These are phyloP conservation scores for Aulographum hederae DNA, from an alignment of 2,329 filamentous ascomycete genomes.

Conservation along the genomic window DNA sequence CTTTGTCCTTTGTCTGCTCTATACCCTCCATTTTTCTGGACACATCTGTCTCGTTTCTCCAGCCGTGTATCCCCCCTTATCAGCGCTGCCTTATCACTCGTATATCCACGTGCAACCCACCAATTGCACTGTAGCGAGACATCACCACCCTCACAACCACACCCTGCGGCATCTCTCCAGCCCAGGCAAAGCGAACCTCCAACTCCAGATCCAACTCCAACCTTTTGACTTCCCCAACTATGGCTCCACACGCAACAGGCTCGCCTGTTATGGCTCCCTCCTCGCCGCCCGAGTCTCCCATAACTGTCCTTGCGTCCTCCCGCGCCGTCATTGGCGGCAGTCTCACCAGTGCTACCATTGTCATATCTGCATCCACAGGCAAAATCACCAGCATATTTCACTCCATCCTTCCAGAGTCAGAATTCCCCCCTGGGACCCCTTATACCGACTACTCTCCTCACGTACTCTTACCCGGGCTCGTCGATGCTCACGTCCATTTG, in stretches of 20 bases:
- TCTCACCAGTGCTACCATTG: constrained; percentile 67
- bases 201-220: too few relatives aligned
- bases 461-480: constrained; percentile 74
- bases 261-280: constrained; percentile 3
- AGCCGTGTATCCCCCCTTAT: too few relatives aligned
- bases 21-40: too few relatives aligned
- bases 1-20: too few relatives aligned
- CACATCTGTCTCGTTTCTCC: too few relatives aligned
- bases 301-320: constrained; percentile 68
- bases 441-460: constrained; percentile 77
- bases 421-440: constrained; percentile 52
- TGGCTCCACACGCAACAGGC: constrained; percentile 7
- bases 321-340: constrained; percentile 63
- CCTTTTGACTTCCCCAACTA: too few relatives aligned
- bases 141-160: too few relatives aligned
- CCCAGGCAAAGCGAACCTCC: too few relatives aligned
- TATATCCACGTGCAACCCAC: too few relatives aligned
- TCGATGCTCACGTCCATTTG: constrained; percentile 93
- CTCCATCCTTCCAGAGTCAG: constrained; percentile 51
- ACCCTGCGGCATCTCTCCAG: too few relatives aligned
- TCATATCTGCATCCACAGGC: constrained; percentile 59
- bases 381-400: constrained; percentile 67
- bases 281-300: constrained; percentile 16
- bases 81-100: too few relatives aligned
- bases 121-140: too few relatives aligned